A percentile compares a stretch with the other conserved stretches of the same genome.
phyloP scores from a whole-genome alignment of 306 rosid genomes.

The Corylus americana region DNA sequence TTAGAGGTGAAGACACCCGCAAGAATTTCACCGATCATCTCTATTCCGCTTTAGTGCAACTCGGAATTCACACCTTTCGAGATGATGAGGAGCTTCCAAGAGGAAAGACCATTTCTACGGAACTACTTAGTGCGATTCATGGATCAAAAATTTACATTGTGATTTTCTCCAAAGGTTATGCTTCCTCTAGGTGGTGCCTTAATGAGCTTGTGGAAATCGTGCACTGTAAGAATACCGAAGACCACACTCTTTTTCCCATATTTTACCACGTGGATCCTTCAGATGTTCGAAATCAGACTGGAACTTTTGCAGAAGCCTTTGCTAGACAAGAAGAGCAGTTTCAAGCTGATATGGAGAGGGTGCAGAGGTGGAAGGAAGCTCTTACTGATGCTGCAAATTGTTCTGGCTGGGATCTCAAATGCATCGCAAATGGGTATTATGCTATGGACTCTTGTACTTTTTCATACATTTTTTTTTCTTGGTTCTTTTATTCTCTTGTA shows the following conservation, averaged over 20 bases:
- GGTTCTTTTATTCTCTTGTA: too few species aligned
- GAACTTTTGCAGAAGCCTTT: too few species aligned
- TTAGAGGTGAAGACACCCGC: not conserved
- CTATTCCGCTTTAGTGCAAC: not conserved
- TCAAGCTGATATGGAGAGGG: not conserved
- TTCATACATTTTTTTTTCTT: too few species aligned
- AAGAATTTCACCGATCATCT: not conserved
- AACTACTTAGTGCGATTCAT: not conserved
- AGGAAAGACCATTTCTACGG: not conserved
- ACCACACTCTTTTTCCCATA: not conserved
- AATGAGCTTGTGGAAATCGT: constrained; percentile 1
- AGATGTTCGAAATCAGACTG: too few species aligned
- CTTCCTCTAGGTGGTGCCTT: constrained; percentile 9
- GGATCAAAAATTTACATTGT: not conserved
- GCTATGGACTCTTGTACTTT: not conserved
- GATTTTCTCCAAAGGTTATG: not conserved
- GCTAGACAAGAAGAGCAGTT: too few species aligned
- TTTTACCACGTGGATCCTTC: too few species aligned
- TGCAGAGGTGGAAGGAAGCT: not conserved
- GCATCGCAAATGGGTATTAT: constrained; percentile 9
- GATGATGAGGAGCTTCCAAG: not conserved
- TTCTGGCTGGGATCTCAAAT: not conserved
- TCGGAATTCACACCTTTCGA: not conserved
- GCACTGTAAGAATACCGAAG: not conserved
- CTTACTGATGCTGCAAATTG: too few species aligned